phyloP scores from a whole-genome alignment of 2,329 filamentous ascomycete genomes.

The Zasmidium citrigriseum region DNA sequence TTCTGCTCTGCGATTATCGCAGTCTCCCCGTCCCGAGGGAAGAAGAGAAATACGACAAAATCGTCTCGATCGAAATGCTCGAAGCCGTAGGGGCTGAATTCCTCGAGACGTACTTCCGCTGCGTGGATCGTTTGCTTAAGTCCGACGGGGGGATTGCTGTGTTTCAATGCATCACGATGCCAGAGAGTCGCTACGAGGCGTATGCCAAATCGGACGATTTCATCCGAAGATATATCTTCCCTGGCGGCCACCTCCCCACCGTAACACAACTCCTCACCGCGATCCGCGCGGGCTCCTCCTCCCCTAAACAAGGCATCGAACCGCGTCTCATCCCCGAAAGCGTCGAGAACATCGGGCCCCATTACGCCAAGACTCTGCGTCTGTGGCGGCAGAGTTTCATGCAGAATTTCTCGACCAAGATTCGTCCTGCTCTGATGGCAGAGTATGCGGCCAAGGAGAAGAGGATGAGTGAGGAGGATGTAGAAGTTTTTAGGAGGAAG shows the following conservation, averaged over 20 bases:
- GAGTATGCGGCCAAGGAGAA: conserved; percentile 48
- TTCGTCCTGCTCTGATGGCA: conserved; percentile 59
- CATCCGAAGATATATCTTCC: conserved; percentile 77
- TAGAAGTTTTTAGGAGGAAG: conserved; percentile 68
- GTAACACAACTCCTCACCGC: conserved; percentile 65
- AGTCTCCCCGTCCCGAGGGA: conserved; percentile 53
- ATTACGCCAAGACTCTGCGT: conserved; percentile 69
- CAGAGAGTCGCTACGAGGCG: conserved; percentile 64
- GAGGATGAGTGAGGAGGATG: conserved; percentile 59
- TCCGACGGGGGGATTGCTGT: conserved; percentile 65
- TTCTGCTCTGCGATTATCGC: conserved; percentile 70
- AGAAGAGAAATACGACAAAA: conserved; percentile 61
- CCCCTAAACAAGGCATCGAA: conserved; percentile 45
- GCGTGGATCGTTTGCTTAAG: conserved; percentile 65
- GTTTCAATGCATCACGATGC: conserved; percentile 79
- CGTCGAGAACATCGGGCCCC: conserved; percentile 72
- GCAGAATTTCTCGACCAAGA: conserved; percentile 60
- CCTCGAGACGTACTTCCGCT: conserved; percentile 66
- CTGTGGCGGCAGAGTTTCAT: conserved; percentile 69
- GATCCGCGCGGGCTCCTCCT: conserved; percentile 59
- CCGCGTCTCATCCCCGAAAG: conserved; percentile 62
- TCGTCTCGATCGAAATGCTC: conserved; percentile 76
- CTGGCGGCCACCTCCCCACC: conserved; percentile 72
- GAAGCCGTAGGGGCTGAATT: conserved; percentile 72
- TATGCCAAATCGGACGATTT: conserved; percentile 71